Evolutionary conservation across 345 rosid species (phyloP).

Genomic region (Clausena lansium): DNA sequence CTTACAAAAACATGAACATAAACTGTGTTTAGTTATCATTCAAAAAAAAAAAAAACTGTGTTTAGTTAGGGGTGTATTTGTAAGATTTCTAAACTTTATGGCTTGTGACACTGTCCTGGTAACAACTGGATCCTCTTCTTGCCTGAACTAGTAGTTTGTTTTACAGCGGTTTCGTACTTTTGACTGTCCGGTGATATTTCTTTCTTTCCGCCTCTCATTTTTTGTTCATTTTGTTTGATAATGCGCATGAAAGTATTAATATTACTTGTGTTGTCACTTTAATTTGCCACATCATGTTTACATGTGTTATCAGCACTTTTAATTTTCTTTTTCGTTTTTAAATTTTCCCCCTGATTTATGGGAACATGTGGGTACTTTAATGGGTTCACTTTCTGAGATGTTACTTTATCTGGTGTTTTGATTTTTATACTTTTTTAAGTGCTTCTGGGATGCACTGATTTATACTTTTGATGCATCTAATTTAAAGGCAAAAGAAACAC

Average conservation of each 20-base stretch:
- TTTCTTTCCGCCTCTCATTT: neutral
- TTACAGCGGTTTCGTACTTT: neutral
- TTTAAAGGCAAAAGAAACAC: neutral
- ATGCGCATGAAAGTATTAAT: neutral
- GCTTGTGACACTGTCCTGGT: neutral
- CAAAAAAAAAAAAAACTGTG: too few species aligned
- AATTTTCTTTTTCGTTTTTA: neutral
- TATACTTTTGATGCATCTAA: too few species aligned
- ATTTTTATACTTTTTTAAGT: neutral
- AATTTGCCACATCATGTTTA: neutral
- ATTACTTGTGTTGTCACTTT: neutral
- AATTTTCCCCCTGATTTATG: neutral
- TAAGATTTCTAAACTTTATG: neutral
- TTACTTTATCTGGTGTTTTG: neutral
- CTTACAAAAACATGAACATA: neutral
- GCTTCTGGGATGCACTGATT: too few species aligned
- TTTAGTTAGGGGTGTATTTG: neutral
- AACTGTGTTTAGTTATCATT: neutral
- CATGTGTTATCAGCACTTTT: too few species aligned
- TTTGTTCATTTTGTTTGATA: neutral
- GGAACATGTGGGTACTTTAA: neutral
- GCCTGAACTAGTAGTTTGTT: constrained; percentile 7
- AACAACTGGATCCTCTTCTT: neutral
- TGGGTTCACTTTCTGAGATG: neutral
- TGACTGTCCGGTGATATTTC: neutral